These are phyloP conservation scores for Candida sp. DNA, from an alignment of 1,139 yeast species.

Conservation along the genomic window DNA sequence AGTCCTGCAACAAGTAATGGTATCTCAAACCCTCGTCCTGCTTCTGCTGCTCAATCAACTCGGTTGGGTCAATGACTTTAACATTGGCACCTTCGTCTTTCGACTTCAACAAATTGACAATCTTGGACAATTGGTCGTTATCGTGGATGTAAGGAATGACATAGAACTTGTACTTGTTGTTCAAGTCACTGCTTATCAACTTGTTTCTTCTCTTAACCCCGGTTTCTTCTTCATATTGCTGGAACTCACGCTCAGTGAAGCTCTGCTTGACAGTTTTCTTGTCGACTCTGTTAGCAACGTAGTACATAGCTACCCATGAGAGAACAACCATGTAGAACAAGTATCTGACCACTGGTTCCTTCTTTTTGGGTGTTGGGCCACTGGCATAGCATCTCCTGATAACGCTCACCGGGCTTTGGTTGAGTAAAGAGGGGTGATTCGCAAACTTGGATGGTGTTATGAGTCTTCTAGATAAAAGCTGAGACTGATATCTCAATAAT, in stretches of 20 bases:
- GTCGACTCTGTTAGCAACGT: conserved; percentile 57
- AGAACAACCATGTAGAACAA: conserved; percentile 52
- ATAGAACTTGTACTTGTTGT: conserved; percentile 40
- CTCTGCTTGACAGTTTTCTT: conserved; percentile 52
- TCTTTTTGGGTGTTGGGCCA: conserved; percentile 11
- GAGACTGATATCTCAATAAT: neutral
- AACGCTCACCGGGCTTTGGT: conserved; percentile 1
- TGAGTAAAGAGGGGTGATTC: neutral
- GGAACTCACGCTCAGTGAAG: conserved; percentile 64
- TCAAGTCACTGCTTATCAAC: conserved; percentile 34
- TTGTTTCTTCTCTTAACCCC: conserved; percentile 60
- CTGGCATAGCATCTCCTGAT: conserved; percentile 13
- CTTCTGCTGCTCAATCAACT: conserved; percentile 47
- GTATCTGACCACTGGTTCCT: conserved; percentile 49
- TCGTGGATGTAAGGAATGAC: conserved; percentile 46
- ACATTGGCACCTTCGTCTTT: conserved; percentile 33
- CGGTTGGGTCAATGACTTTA: conserved; percentile 50
- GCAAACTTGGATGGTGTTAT: neutral
- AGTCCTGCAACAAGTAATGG: conserved; percentile 44
- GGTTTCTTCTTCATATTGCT: conserved; percentile 48
- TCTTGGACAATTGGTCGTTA: conserved; percentile 21
- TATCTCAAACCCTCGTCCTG: conserved; percentile 46
- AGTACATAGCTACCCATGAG: conserved; percentile 58
- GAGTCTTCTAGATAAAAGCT: neutral
- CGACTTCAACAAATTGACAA: conserved; percentile 21